phyloP scores from a whole-genome alignment of 2,329 filamentous ascomycete species.

The Trichoderma oligosporum region DNA sequence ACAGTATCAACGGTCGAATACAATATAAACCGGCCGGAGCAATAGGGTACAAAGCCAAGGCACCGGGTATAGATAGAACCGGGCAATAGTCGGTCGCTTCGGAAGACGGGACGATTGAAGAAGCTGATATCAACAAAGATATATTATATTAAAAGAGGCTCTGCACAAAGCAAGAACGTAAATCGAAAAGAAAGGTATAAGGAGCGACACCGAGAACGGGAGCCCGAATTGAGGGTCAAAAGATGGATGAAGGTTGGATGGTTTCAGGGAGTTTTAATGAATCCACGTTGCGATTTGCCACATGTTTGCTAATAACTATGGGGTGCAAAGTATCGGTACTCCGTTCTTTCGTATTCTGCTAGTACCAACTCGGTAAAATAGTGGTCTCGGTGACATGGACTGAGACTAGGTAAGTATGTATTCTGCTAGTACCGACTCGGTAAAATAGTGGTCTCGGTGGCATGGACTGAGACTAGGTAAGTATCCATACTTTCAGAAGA shows the following conservation, averaged over 20 bases:
- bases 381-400: too few relatives aligned
- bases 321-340: not conserved
- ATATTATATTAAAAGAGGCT: slow-evolving; percentile 16
- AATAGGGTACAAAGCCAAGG: not conserved
- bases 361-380: too few relatives aligned
- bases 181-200: slow-evolving; percentile 17
- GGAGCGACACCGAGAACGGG: slow-evolving; percentile 2
- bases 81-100: slow-evolving; percentile 11
- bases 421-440: not conserved
- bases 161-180: slow-evolving; percentile 13
- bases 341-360: not conserved
- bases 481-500: not conserved
- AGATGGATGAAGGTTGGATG: slow-evolving; percentile 8
- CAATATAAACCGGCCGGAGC: not conserved
- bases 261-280: slow-evolving; percentile 16
- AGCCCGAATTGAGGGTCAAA: slow-evolving; percentile 3
- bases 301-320: slow-evolving; percentile 5
- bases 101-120: not conserved
- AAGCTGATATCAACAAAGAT: slow-evolving; percentile 9
- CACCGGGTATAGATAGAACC: not conserved
- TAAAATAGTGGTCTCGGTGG: too few relatives aligned
- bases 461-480: too few relatives aligned
- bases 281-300: slow-evolving; percentile 19
- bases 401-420: too few relatives aligned
- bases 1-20: too few relatives aligned